phyloP scores from a whole-genome alignment of 2,329 filamentous ascomycete species.

The Paradendryphiella salina region DNA sequence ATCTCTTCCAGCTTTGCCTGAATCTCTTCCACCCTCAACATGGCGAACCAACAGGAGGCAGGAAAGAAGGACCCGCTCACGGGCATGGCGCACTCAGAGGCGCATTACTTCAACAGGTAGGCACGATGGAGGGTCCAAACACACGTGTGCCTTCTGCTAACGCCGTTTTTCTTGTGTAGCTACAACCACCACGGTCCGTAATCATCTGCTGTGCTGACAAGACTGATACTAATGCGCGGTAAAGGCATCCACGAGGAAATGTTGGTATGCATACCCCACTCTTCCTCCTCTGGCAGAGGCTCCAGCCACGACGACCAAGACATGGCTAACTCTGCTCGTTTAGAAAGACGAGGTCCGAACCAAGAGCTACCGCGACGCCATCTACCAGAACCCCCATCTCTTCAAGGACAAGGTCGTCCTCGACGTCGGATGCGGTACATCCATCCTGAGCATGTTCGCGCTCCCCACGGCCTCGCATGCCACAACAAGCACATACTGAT shows the following conservation, averaged over 20 bases:
- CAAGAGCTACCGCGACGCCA: slow-evolving; percentile 93
- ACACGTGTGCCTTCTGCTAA: slow-evolving; percentile 43
- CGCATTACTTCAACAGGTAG: slow-evolving; percentile 99
- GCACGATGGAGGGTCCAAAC: slow-evolving; percentile 28
- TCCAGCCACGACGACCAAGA: slow-evolving; percentile 4
- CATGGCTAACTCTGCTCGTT: slow-evolving; percentile 15
- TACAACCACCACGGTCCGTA: slow-evolving; percentile 95
- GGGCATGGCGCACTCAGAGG: slow-evolving; percentile 87
- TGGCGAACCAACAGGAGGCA: slow-evolving; percentile 33
- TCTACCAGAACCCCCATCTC: slow-evolving; percentile 93
- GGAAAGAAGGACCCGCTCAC: slow-evolving; percentile 55
- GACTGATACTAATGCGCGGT: slow-evolving; percentile 47
- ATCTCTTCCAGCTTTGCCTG: slow-evolving; percentile 5
- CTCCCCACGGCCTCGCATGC: slow-evolving; percentile 14
- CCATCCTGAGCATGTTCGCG: slow-evolving; percentile 94
- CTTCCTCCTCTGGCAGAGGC: slow-evolving; percentile 6
- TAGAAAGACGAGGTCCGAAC: slow-evolving; percentile 99
- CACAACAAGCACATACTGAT: slow-evolving; percentile 27
- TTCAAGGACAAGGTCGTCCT: slow-evolving; percentile 93
- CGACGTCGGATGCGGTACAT: slow-evolving; percentile 95
- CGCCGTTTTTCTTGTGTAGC: slow-evolving; percentile 57
- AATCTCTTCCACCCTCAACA: slow-evolving; percentile 13
- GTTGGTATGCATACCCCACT: slow-evolving; percentile 68
- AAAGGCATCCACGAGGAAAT: slow-evolving; percentile 96
- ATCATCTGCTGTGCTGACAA: slow-evolving; percentile 35